Evolutionary conservation across 768 basidiomycete species (phyloP), one percentile per base, ranked within the genome.

Genomic region (Zangia roseola): DNA sequence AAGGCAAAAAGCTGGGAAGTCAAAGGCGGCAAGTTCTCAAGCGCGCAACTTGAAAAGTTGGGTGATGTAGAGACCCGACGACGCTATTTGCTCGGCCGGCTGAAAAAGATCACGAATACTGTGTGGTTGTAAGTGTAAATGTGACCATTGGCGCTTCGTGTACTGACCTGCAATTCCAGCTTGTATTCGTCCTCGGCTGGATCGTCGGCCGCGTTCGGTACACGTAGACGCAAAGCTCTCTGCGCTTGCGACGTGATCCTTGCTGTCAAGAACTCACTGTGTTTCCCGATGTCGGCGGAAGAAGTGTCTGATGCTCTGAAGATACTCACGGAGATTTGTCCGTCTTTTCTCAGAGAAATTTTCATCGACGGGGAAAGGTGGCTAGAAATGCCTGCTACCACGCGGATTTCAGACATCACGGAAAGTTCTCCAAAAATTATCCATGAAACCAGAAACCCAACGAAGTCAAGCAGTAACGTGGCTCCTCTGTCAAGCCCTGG

Each of bases 271-370:
- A 90, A 91, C 68, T 91, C 88, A 0, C 88, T 88, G 0, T 83
- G 86, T 2, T 82, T 91, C 6, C 88, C 90, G 8, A 81, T 90
- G 53, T 91, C 88, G n/a, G n/a, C n/a, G n/a, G n/a, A n/a, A n/a
- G n/a, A n/a, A n/a, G n/a, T n/a, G n/a, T n/a, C 85, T 9, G 90
- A 92, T 67, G 88, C 90, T 2, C 63, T 92, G 37, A 69, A 69
- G 20, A 74, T 92, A 65, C 74, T 92, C 42, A 72, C 76, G 16
- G 74, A 75, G 36, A 69, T 91, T 10, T 91, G 90, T 59, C 88
- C 90, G 2, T 92, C 91, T 70, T 92, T 91, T 73, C 66, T 92
- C 43, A 81, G 76, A 60, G 74, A 72, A 48, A 71, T 91, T 9
- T 73, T 77, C 50, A 77, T 91, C 19, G 77, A 70, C 10, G 79